Percentiles rank a stretch among this genome's conserved stretches.
phyloP scores from a whole-genome alignment of 169 alveolate species.

The Cryptosporidium muris region DNA sequence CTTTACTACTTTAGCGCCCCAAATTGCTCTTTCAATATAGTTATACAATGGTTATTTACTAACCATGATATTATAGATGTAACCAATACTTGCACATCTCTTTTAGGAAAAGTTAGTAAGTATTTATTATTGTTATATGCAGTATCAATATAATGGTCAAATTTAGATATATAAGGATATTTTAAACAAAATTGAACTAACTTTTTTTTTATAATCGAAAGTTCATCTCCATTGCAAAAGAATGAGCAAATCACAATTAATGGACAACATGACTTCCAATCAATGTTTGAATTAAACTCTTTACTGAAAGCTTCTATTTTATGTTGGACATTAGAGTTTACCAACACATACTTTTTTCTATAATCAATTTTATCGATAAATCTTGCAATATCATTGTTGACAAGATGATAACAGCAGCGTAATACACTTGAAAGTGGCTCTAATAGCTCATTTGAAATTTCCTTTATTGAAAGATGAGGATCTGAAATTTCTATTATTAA shows the following conservation, averaged over 20 bases:
- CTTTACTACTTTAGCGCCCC: constrained; percentile 11
- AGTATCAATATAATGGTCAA: constrained; percentile 3
- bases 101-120: not conserved
- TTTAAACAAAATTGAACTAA: constrained; percentile 21
- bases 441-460: constrained; percentile 46
- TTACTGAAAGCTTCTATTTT: constrained; percentile 4
- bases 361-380: constrained; percentile 6
- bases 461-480: constrained; percentile 53
- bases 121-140: constrained; percentile 18
- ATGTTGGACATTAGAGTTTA: not conserved
- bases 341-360: constrained; percentile 11
- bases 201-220: constrained; percentile 11
- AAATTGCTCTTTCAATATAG: not conserved
- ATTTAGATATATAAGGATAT: not conserved
- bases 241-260: constrained; percentile 18
- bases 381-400: constrained; percentile 21
- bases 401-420: constrained; percentile 1
- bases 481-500: constrained; percentile 15
- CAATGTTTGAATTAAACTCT: constrained; percentile 10
- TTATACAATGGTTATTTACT: constrained; percentile 13
- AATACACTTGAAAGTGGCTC: constrained; percentile 31
- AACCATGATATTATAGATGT: constrained; percentile 57
- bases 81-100: not conserved
- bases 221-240: constrained; percentile 45
- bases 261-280: constrained; percentile 59